These are phyloP conservation scores for Blastocystis sp. DNA, from an alignment of 352 stramenopile genomes.

Conservation along the genomic window DNA sequence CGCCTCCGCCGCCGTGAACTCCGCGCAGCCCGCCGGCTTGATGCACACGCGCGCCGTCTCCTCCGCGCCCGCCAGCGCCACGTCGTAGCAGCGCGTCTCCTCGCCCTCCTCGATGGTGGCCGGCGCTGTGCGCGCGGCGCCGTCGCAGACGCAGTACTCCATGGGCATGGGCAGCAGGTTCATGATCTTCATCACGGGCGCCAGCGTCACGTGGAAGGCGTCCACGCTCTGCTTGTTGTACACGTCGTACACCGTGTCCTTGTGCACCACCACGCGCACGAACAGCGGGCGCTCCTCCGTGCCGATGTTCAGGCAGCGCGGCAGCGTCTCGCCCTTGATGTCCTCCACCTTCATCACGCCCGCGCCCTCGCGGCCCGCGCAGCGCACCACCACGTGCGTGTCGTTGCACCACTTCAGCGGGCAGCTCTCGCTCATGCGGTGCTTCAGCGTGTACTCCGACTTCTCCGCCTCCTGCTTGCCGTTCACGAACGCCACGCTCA, in stretches of 20 bases:
- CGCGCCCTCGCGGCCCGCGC: not conserved
- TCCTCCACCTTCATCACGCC: not conserved
- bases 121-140: not conserved
- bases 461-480: not conserved
- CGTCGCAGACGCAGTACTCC: constrained; percentile 38
- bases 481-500: constrained; percentile 8
- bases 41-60: constrained; percentile 5
- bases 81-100: constrained; percentile 25
- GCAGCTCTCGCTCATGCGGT: constrained; percentile 3
- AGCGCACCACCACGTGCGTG: not conserved
- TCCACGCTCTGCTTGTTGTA: constrained; percentile 54
- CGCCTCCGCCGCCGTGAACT: constrained; percentile 5
- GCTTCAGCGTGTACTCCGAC: constrained; percentile 1
- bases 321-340: constrained; percentile 13
- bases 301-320: constrained; percentile 26
- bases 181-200: constrained; percentile 38
- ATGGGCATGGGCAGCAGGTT: constrained; percentile 47
- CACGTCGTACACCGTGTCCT: constrained; percentile 44
- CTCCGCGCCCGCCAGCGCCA: not conserved
- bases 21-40: constrained; percentile 13
- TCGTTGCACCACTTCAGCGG: not conserved
- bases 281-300: not conserved
- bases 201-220: not conserved
- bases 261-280: constrained; percentile 6
- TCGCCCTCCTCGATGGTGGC: constrained; percentile 21